Evolutionary conservation across 2,329 filamentous ascomycete genomes (phyloP).

Genomic region (Aspergillus calidoustus): DNA sequence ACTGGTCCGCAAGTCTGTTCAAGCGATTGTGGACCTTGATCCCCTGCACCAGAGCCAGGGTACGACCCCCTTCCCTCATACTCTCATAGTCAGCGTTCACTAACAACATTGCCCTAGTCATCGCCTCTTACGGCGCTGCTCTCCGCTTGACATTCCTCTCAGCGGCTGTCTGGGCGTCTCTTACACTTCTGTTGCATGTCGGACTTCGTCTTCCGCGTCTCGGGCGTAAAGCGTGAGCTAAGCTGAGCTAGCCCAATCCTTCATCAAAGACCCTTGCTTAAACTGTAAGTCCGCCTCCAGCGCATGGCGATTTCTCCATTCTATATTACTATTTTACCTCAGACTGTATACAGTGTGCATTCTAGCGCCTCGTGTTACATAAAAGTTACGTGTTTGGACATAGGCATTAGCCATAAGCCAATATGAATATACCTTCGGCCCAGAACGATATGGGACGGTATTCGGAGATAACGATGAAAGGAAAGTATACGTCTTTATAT

Average conservation of each 20-base stretch:
- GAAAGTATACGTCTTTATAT: neutral
- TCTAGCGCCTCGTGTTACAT: neutral
- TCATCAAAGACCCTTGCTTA: neutral
- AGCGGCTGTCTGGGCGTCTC: constrained; percentile 39
- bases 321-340: neutral
- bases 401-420: too few species aligned
- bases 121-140: constrained; percentile 41
- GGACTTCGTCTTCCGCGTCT: constrained; percentile 41
- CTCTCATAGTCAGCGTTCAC: too few species aligned
- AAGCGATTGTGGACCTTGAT: constrained; percentile 52
- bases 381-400: neutral
- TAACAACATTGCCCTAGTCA: constrained; percentile 31
- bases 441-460: too few species aligned
- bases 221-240: constrained; percentile 29
- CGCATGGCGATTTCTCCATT: neutral
- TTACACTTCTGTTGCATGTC: constrained; percentile 40
- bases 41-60: constrained; percentile 53
- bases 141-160: constrained; percentile 46
- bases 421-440: too few species aligned
- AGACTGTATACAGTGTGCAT: neutral
- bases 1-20: constrained; percentile 56
- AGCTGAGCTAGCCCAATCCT: neutral
- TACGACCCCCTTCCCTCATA: constrained; percentile 27
- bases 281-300: constrained; percentile 1
- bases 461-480: neutral